Evolutionary conservation across 2,329 filamentous ascomycete genomes (phyloP), one percentile per base, ranked within the genome.

Genomic region (Drechslerella dactyloides): DNA sequence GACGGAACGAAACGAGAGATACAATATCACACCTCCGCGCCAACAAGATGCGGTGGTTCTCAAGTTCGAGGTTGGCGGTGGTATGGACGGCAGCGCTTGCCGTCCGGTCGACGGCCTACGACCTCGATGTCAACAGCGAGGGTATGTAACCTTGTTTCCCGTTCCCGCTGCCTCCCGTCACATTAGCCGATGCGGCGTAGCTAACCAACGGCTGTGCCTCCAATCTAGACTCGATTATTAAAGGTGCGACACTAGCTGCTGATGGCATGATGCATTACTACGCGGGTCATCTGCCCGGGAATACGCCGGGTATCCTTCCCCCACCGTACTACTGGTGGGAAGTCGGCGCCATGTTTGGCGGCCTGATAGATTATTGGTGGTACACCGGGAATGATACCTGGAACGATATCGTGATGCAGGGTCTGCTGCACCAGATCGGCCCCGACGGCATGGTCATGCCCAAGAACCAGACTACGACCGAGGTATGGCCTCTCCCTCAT

Each of bases 341-440:
- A 80, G 88, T 83, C 10, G 90, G 90, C 58, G 89, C 89, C 64
- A 86, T 93, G 82, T 72, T 72, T 72, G 68, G 68, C 35, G 83
- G 88, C 1, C 81, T 94, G 73, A 83, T 96, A 59, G 90, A 94
- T 76, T 94, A 94, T 79, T 96, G 90, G 90, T 90, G 88, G 78
- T 90, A 91, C 78, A 93, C 90, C 0, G 87, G 87, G 19, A 90
- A 93, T 77, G 81, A 83, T 2, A 83, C 84, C 35, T 94, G 90
- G 81, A 92, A 92, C 78, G 81, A 87, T 15, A 81, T 90, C 46
- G 85, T 86, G 15, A 84, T 83, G 37, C 83, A 90, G 74, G 91
- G 85, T 11, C 83, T 96, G 75, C 83, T 92, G 52, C 87, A 85
- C 78, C 91, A 96, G 79, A 86, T 88, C 59, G 90, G 90, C 60